Base-by-base conservation (phyloP, 2,329 filamentous ascomycete species). In the Trichophyton schoenleinii region DNA sequence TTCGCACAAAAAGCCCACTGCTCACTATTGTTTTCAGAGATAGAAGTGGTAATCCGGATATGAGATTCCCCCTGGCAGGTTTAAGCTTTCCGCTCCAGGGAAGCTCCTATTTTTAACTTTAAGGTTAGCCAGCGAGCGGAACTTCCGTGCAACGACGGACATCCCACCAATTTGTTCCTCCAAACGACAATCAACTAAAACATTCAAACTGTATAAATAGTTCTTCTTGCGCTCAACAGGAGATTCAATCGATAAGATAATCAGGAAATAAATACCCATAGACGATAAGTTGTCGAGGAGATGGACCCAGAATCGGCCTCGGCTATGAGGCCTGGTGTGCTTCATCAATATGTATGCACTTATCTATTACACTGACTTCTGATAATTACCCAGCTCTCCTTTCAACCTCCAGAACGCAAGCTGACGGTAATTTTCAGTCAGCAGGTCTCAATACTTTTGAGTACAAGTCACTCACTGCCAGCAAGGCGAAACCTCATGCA, bases 401-500 rank as follows among this genome's bases (percentile, higher is more conserved):
- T 22, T 34, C 8, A 49, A 15, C 13, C 11, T 20, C 28, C n/a
- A n/a, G 31, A 28, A 49, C 20, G 42, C 58, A 60, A 34, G n/a
- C 58, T 48, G 15, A 48, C 28, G 28, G n/a, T 2, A n/a, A 52
- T 38, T 28, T 31, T 22, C 63, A 77, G 75, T 69, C 74, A 59
- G 68, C 71, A 44, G 68, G 67, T 38, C 70, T 78, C 15, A 70
- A 72, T 46, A 71, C 74, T 11, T 77, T 77, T 63, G 76, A 78
- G 66, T 77, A 73, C 63, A 68, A 66, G 18, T 64, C 65, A 11
- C 59, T 66, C 18, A 55, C 61, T 58, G 63, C 59, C 52, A 48
- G 67, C 36, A 62, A 68, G 64, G 34, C 44, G 46, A 76, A 75
- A 58, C 70, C 69, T 48, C 68, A 83, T 70, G 81, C 78, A 31